Evolutionary conservation across 176 grass and related monocot genomes (phyloP).

Genomic region (Metroxylon sagu): DNA sequence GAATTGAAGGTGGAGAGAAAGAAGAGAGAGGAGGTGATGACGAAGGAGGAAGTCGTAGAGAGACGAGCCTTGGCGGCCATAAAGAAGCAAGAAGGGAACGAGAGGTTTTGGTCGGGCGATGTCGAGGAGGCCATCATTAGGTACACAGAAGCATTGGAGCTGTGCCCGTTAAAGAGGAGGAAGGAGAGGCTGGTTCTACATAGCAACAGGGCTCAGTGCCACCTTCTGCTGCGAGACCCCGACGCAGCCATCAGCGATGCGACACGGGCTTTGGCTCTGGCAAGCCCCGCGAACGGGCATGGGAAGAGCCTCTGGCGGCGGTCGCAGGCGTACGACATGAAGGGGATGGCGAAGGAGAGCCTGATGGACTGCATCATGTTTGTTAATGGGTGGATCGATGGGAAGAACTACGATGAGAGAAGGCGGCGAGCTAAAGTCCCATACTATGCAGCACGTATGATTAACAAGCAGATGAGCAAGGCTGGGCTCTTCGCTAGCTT

Average conservation of each 20-base stretch:
- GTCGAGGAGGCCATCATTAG: slow-evolving; percentile 43
- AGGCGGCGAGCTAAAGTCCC: slow-evolving; percentile 36
- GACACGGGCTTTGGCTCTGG: slow-evolving; percentile 68
- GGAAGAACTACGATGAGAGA: slow-evolving; percentile 11
- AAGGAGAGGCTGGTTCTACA: slow-evolving; percentile 54
- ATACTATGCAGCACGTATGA: slow-evolving; percentile 74
- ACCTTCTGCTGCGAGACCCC: slow-evolving; percentile 33
- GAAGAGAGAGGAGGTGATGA: slow-evolving; percentile 37
- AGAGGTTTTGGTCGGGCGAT: slow-evolving; percentile 40
- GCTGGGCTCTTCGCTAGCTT: slow-evolving; percentile 50
- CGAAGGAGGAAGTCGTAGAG: slow-evolving; percentile 24
- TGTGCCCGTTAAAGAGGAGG: slow-evolving; percentile 45
- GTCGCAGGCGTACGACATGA: slow-evolving; percentile 87
- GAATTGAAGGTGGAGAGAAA: slow-evolving; percentile 42
- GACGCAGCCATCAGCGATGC: slow-evolving; percentile 67
- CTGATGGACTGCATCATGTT: slow-evolving; percentile 79
- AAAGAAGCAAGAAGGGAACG: slow-evolving; percentile 73
- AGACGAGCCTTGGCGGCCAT: slow-evolving; percentile 28
- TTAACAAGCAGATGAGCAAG: slow-evolving; percentile 69
- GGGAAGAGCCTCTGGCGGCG: slow-evolving; percentile 76
- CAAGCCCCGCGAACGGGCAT: slow-evolving; percentile 50
- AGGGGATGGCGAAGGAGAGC: slow-evolving; percentile 91
- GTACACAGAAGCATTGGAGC: slow-evolving; percentile 55
- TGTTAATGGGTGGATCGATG: slow-evolving; percentile 38
- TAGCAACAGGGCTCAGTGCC: slow-evolving; percentile 82